Evolutionary conservation across 148 eudicot species (phyloP).

Genomic region (Polygonum maritimum): DNA sequence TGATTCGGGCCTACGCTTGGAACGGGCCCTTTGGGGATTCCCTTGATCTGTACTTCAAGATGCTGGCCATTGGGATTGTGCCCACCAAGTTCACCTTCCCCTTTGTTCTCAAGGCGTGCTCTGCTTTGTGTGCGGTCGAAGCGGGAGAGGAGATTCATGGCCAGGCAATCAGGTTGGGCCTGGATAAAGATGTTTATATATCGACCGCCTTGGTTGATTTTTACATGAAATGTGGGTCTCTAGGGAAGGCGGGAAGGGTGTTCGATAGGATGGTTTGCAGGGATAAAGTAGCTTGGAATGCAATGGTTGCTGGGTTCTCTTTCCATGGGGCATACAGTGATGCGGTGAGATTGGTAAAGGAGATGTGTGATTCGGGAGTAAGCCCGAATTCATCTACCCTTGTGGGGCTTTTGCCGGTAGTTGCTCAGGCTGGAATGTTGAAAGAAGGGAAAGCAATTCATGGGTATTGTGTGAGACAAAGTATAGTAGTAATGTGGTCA

Average conservation of each 20-base stretch:
- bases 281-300: constrained; percentile 93
- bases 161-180: constrained; percentile 33
- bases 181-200: constrained; percentile 46
- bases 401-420: constrained; percentile 49
- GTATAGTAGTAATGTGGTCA: constrained; percentile 50
- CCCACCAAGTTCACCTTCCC: constrained; percentile 77
- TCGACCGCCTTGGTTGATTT: constrained; percentile 69
- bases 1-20: constrained; percentile 91
- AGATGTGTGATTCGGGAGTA: constrained; percentile 54
- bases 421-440: constrained; percentile 42
- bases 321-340: constrained; percentile 46
- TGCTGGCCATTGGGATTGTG: constrained; percentile 36
- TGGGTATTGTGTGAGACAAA: constrained; percentile 50
- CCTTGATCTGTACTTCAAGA: constrained; percentile 46
- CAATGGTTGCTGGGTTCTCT: constrained; percentile 71
- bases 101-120: constrained; percentile 78
- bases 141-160: constrained; percentile 50
- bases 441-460: constrained; percentile 57
- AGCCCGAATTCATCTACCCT: constrained; percentile 60
- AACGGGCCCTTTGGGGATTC: constrained; percentile 59
- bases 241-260: constrained; percentile 39
- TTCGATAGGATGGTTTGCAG: constrained; percentile 43
- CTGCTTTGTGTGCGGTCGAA: constrained; percentile 34
- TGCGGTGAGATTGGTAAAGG: constrained; percentile 30
- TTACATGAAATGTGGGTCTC: constrained; percentile 63